Evolutionary conservation across 176 grass and related monocot genomes (phyloP).

Genomic region (Paspalum vaginatum): DNA sequence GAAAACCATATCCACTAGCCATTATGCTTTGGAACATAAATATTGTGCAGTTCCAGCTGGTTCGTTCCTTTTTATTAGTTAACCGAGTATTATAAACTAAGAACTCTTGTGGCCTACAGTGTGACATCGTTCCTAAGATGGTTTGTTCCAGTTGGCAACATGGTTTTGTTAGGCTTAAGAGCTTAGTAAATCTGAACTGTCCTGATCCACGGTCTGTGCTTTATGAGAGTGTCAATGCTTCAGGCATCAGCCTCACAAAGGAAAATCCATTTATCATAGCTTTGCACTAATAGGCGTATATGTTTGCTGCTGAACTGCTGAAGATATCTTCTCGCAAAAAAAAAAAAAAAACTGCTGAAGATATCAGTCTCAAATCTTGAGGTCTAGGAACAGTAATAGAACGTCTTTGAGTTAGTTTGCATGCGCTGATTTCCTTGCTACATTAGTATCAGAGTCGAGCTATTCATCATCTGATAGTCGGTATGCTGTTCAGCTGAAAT

Average conservation of each 20-base stretch:
- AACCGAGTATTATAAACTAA: slow-evolving; percentile 16
- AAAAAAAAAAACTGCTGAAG: background rate
- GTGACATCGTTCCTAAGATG: background rate
- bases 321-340: no score
- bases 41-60: background rate
- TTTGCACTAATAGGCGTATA: background rate
- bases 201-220: slow-evolving; percentile 2
- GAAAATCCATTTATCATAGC: background rate
- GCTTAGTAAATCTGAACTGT: slow-evolving; percentile 21
- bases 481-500: background rate
- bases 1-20: slow-evolving; percentile 39
- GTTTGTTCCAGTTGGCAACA: slow-evolving; percentile 4
- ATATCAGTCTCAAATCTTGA: background rate
- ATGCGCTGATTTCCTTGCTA: background rate
- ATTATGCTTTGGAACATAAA: background rate
- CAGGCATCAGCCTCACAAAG: background rate
- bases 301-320: background rate
- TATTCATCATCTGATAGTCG: slow-evolving; percentile 17
- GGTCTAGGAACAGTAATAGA: slow-evolving; percentile 7
- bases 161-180: slow-evolving; percentile 31
- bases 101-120: background rate
- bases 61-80: slow-evolving; percentile 22
- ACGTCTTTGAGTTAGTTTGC: slow-evolving; percentile 1
- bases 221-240: background rate
- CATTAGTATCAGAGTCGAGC: slow-evolving; percentile 13